A percentile compares a stretch with the other conserved stretches of the same genome.
These are phyloP conservation scores for Kwoniella sp. DNA, from an alignment of 768 basidiomycete species.

Conservation along the genomic window DNA sequence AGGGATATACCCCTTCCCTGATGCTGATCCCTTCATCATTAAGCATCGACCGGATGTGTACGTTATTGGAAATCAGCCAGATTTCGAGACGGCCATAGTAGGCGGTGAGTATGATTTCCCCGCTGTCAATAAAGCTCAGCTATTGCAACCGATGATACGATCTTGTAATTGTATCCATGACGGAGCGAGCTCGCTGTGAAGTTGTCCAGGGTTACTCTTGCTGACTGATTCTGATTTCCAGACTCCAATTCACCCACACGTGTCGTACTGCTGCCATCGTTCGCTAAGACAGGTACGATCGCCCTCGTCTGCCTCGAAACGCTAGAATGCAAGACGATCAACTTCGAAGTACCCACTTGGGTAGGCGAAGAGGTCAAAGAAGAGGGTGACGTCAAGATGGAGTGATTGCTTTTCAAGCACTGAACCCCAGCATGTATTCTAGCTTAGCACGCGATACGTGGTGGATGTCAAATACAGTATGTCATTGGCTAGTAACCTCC, in stretches of 20 bases:
- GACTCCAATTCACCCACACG: constrained; percentile 57
- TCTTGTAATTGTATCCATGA: too few relatives aligned
- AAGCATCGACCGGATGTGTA: constrained; percentile 85
- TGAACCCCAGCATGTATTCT: too few relatives aligned
- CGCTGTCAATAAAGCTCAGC: too few relatives aligned
- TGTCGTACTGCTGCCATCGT: constrained; percentile 77
- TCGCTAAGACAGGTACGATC: constrained; percentile 73
- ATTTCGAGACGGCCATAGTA: constrained; percentile 74
- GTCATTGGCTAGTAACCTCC: too few relatives aligned
- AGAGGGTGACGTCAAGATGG: constrained; percentile 39
- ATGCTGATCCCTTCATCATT: constrained; percentile 85
- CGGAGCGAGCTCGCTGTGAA: too few relatives aligned
- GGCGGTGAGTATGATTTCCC: constrained; percentile 51
- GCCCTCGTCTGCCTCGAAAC: constrained; percentile 78
- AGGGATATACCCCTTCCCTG: constrained; percentile 92
- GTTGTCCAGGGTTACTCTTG: too few relatives aligned
- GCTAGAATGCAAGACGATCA: constrained; percentile 59
- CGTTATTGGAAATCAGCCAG: constrained; percentile 85
- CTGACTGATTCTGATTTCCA: constrained; percentile 26
- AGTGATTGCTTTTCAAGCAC: constrained; percentile 6
- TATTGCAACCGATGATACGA: too few relatives aligned
- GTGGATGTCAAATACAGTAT: too few relatives aligned
- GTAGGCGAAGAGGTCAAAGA: constrained; percentile 34
- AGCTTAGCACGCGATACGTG: too few relatives aligned
- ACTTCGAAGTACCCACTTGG: constrained; percentile 53